Conservation (phyloP, 1,284 basidiomycete species). For the Trichosporon sp. region DNA sequence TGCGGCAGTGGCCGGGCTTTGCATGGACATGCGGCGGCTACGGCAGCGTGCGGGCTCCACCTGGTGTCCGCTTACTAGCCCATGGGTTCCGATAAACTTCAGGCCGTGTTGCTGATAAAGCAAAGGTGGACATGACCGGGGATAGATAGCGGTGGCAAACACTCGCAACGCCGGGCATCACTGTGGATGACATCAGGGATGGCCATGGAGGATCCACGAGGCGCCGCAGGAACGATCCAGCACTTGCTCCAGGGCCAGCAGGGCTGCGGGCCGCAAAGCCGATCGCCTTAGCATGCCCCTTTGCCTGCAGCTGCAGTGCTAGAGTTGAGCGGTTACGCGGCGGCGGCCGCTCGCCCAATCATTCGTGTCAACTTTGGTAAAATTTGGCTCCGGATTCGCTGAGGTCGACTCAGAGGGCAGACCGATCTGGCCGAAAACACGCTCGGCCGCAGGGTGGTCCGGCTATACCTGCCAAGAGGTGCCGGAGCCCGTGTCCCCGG, state of each 20-base stretch:
- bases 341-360: slow-evolving; percentile 1
- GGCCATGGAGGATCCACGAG: slow-evolving; percentile 13
- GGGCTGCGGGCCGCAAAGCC: no score
- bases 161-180: background rate
- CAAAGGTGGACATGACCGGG: background rate
- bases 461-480: background rate
- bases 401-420: background rate
- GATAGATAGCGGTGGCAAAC: slow-evolving; percentile 14
- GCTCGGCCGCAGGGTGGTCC: background rate
- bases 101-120: background rate
- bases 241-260: no score
- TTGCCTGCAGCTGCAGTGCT: background rate
- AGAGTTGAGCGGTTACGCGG: background rate
- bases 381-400: slow-evolving; percentile 8
- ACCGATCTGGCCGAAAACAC: background rate
- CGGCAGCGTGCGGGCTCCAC: slow-evolving; percentile 1
- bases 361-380: background rate
- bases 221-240: background rate
- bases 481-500: background rate
- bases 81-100: background rate
- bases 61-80: background rate
- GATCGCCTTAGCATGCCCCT: no score
- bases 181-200: background rate
- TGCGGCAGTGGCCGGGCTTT: slow-evolving; percentile 6
- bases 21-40: background rate